Percentiles rank a stretch among this genome's conserved stretches.
phyloP scores from a whole-genome alignment of 179 eudicot species.

The Patellifolia procumbens region DNA sequence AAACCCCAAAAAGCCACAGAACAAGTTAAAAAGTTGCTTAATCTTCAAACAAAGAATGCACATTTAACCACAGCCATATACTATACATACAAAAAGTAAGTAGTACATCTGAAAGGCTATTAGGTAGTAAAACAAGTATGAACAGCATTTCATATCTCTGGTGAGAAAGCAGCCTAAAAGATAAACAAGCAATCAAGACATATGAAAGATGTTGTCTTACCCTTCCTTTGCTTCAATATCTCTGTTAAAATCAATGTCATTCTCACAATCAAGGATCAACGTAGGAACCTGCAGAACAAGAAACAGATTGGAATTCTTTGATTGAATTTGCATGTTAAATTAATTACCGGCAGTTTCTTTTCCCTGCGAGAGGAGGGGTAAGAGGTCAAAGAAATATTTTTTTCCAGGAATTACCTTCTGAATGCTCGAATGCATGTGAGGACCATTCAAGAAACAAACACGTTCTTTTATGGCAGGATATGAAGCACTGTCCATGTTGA shows the following conservation, averaged over 20 bases:
- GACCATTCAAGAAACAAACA: slow-evolving; percentile 77
- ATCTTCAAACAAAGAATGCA: neutral
- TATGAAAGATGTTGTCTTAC: slow-evolving; percentile 23
- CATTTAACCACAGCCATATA: neutral
- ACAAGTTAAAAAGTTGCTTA: neutral
- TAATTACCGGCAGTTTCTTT: neutral
- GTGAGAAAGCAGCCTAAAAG: neutral
- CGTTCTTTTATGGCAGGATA: slow-evolving; percentile 76
- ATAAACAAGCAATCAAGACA: neutral
- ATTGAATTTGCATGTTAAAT: neutral
- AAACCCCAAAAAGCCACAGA: neutral
- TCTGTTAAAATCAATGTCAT: slow-evolving; percentile 81
- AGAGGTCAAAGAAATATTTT: neutral
- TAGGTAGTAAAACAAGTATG: neutral
- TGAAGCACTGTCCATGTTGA: slow-evolving; percentile 47
- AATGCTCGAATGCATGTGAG: slow-evolving; percentile 89
- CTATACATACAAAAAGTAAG: neutral
- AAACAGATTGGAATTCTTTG: neutral
- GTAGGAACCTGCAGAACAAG: slow-evolving; percentile 70
- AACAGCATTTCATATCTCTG: neutral
- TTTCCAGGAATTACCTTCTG: slow-evolving; percentile 55
- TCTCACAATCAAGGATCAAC: slow-evolving; percentile 88
- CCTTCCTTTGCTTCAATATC: slow-evolving; percentile 80
- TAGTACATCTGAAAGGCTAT: too few relatives aligned
- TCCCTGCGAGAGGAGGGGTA: neutral